Base-by-base conservation (phyloP, 805 yeast genomes). In the Dipodascus geniculatus region DNA sequence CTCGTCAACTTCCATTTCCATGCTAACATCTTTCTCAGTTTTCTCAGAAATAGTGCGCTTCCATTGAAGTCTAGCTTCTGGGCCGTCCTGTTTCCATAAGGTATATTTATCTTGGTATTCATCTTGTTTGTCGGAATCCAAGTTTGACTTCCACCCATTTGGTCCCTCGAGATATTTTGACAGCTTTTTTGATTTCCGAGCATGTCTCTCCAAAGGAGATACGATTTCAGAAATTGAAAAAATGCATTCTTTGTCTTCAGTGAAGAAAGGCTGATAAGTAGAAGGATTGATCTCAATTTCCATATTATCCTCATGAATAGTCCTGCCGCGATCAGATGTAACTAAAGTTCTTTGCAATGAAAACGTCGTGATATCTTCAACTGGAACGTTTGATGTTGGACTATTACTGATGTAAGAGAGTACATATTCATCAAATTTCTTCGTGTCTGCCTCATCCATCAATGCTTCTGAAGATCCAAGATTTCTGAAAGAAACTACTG, bases 111-210 rank as follows among this genome's bases (percentile, higher is more conserved):
- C 59, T 42, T 67, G 63, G 20, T 60, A 60, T 3, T 56, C 56
- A 48, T 60, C 55, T 3, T 70, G 63, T 22, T 67, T 71, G 23
- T 70, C 69, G 24, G 68, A 76, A 6, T 72, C 76, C 31, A 81
- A 65, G 17, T 72, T 68, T 52, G 69, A 71, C 48, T 73, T 76
- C 80, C 86, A 80, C 4, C 87, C 85, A 6, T 38, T 38, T n/a
- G 44, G 44, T 38, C 44, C 44, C 19, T 38, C 44, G 4, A 38
- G 20, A 38, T n/a, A 38, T 6, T 11, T n/a, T 38, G 44, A 9
- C 4, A 38, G 20, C 6, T 14, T n/a, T 38, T 38, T 38, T n/a
- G 44, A 38, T 11, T n/a, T 6, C 4, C 17, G 20, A 11, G 19
- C 8, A 6, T 4, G 6, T 38, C 8, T 38, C 4, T 14, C 17